Percentiles rank a stretch among this genome's conserved stretches.
These are phyloP conservation scores for Nyssa sinensis DNA, from an alignment of 148 eudicot genomes.

Conservation along the genomic window DNA sequence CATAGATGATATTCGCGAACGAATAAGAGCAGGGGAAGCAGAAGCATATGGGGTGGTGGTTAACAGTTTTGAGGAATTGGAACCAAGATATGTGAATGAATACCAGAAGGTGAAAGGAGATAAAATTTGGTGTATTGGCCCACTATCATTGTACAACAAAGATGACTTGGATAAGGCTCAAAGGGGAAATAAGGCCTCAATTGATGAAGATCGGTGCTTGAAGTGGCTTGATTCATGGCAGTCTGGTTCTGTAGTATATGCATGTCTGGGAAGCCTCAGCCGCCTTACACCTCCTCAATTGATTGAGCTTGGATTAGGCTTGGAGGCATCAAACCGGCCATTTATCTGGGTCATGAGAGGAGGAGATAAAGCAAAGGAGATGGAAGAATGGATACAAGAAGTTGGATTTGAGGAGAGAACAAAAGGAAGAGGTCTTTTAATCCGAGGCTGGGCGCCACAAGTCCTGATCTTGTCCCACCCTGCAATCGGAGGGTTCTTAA, in stretches of 20 bases:
- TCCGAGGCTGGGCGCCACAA: slow-evolving; percentile 34
- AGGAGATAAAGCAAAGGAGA: background rate
- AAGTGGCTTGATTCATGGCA: slow-evolving; percentile 14
- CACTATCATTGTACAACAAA: slow-evolving; percentile 39
- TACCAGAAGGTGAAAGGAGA: slow-evolving; percentile 19
- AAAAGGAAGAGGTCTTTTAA: slow-evolving; percentile 17
- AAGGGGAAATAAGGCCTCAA: background rate
- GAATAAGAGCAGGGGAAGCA: background rate
- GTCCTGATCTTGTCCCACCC: background rate
- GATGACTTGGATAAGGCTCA: slow-evolving; percentile 26
- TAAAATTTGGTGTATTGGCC: slow-evolving; percentile 52
- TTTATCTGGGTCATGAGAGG: slow-evolving; percentile 9
- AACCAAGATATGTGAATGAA: slow-evolving; percentile 24
- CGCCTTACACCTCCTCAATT: slow-evolving; percentile 29
- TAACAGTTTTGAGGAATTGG: slow-evolving; percentile 35
- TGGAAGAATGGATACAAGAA: slow-evolving; percentile 12
- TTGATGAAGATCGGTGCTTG: background rate
- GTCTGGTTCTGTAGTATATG: slow-evolving; percentile 33
- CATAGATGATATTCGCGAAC: background rate
- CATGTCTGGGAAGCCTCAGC: slow-evolving; percentile 44
- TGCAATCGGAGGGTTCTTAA: background rate
- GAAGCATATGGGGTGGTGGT: background rate
- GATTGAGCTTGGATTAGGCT: slow-evolving; percentile 32
- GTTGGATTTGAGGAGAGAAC: slow-evolving; percentile 15
- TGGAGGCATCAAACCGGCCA: slow-evolving; percentile 9